Evolutionary conservation across 2,329 filamentous ascomycete species (phyloP), one percentile per base, ranked within the genome.

Genomic region (Pleurostoma richardsiae): DNA sequence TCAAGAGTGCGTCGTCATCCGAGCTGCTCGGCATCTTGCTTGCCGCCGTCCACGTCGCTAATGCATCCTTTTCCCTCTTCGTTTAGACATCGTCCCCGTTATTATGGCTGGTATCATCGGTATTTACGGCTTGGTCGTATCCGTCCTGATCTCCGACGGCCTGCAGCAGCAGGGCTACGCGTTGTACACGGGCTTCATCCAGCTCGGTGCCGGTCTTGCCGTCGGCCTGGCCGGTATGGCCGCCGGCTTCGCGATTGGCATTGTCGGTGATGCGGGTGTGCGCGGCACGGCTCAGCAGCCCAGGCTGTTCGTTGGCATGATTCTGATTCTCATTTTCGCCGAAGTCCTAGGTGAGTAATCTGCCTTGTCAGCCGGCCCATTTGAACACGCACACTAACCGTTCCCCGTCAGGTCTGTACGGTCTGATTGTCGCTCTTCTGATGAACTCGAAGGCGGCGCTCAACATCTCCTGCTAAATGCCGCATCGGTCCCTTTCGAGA

Each of bases 101-200:
- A 96, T 99, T 85, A 97, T 99, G 94, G 94, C 94, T 80, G 94
- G 94, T 97, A 99, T 99, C 73, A 96, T 99, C 74, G 92, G 90
- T 86, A 97, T 97, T 71, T 99, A 92, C 76, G 88, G 88, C 62
- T 80, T 92, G 55, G 88, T 94, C 71, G 88, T 92, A 49, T 91
- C 88, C 26, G 88, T 92, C 67, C 74, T 94, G 62, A 90, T 92
- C 65, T 90, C 88, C 62, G 87, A 89, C 67, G 82, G 82, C 60
- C 74, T 92, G 54, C 77, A 76, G 59, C 87, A 91, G 71, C 66
- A 82, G 54, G 71, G 86, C 51, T 77, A 65, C 48, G 59, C 87
- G 49, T 78, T 92, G 51, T 92, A 85, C 72, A 89, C 87, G 46
- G 85, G 85, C 49, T 91, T 92, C 73, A 87, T 92, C 61, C 88